A percentile compares a stretch with the other conserved stretches of the same genome.
Conservation (phyloP, 495 filamentous ascomycete species). For the Diplogelasinospora grovesii region DNA sequence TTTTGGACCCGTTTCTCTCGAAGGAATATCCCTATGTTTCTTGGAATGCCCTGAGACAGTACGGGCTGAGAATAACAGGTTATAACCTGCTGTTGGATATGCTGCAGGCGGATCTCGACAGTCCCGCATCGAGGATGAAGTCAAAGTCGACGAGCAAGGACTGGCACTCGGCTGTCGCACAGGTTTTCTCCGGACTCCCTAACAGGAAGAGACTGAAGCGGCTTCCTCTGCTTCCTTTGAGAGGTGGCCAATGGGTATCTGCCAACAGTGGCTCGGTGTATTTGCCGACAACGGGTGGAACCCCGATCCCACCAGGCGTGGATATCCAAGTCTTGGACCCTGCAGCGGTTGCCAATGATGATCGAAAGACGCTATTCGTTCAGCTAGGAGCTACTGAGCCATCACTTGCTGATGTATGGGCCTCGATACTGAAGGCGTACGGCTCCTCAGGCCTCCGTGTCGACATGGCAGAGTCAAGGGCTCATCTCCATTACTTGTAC, state of each 20-base stretch:
- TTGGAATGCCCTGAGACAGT: neutral
- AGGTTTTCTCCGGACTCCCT: neutral
- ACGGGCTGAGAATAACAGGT: neutral
- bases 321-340: conserved; percentile 13
- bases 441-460: neutral
- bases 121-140: conserved; percentile 8
- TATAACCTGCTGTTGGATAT: conserved; percentile 1
- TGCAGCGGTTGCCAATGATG: conserved; percentile 6
- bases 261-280: conserved; percentile 7
- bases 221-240: conserved; percentile 13
- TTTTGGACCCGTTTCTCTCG: neutral
- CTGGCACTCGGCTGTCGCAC: conserved; percentile 20
- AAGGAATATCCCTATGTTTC: neutral
- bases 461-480: conserved; percentile 10
- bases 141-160: conserved; percentile 3
- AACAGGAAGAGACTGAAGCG: conserved; percentile 1
- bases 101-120: neutral
- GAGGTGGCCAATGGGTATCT: conserved; percentile 11
- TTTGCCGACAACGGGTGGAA: conserved; percentile 12
- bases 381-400: conserved; percentile 17
- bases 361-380: conserved; percentile 21
- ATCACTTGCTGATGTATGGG: neutral
- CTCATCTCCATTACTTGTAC: conserved; percentile 28
- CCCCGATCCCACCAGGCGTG: conserved; percentile 22
- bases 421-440: conserved; percentile 5